These are phyloP conservation scores for Lactifluus volemus DNA, from an alignment of 768 basidiomycete genomes.

Conservation along the genomic window DNA sequence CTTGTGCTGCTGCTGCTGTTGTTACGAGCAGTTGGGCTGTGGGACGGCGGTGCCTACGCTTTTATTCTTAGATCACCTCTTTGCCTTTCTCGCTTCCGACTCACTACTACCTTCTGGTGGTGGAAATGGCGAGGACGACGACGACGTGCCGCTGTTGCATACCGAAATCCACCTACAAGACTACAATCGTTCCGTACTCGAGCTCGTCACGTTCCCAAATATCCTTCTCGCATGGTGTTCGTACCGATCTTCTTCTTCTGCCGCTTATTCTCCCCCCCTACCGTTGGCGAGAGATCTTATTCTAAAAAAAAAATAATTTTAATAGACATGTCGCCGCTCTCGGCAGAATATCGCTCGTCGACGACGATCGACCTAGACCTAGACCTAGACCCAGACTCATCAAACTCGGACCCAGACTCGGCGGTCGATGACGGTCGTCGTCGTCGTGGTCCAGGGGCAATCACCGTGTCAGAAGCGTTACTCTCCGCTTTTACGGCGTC, in stretches of 20 bases:
- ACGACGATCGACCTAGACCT: too few species aligned
- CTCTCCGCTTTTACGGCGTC: slow-evolving; percentile 56
- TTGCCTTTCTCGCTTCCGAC: slow-evolving; percentile 27
- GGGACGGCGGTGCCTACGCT: slow-evolving; percentile 84
- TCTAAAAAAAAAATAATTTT: too few species aligned
- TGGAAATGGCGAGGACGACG: too few species aligned
- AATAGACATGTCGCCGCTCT: slow-evolving; percentile 55
- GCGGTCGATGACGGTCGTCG: slow-evolving; percentile 3
- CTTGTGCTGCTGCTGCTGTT: not conserved
- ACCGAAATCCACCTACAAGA: slow-evolving; percentile 79
- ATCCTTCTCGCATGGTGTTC: slow-evolving; percentile 74
- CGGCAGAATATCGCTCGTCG: slow-evolving; percentile 36
- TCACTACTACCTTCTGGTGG: too few species aligned
- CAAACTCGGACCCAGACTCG: not conserved
- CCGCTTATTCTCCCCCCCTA: not conserved
- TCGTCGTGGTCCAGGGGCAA: slow-evolving; percentile 37
- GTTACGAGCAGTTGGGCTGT: slow-evolving; percentile 64
- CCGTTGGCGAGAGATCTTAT: too few species aligned
- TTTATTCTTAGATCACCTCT: slow-evolving; percentile 57
- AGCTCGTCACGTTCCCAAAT: slow-evolving; percentile 74
- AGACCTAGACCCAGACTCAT: too few species aligned
- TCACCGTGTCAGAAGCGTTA: slow-evolving; percentile 58
- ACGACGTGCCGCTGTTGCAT: slow-evolving; percentile 4
- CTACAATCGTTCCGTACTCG: slow-evolving; percentile 77
- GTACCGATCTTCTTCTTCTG: slow-evolving; percentile 23